Base-by-base conservation (phyloP, 352 stramenopile genomes). In the Aphanomyces invadans region DNA sequence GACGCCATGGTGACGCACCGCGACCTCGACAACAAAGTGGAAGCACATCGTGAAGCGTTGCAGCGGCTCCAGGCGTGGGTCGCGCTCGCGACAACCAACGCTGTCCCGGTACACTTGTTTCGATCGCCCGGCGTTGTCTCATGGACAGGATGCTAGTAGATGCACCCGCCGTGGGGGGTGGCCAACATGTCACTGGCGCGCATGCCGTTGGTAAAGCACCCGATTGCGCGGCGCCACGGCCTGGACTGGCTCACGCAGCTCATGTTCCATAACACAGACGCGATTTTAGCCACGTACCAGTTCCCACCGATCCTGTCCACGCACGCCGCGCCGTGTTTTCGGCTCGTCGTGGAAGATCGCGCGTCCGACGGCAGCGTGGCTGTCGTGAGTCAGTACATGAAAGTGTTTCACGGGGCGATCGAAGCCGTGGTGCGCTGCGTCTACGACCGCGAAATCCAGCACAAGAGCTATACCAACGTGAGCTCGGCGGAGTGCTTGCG, bases 201-300 rank as follows among this genome's bases (percentile, higher is more conserved):
- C 36, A 42, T 42, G 36, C 7, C 36, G 15, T 15, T 42, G 7
- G 36, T 42, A 7, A 15, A 7, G 7, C 36, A 42, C 15, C 36
- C 36, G 7, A 15, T 15, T 7, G 36, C 36, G 36, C 36, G 36
- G 36, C 36, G 36, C 7, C 36, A 52, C 12, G 44, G 44, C 44
- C 23, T 52, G 12, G 44, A 52, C 44, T 52, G 44, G 44, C 44
- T 52, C 21, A 52, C 44, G 12, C 44, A 52, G 21, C 12, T 52
- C 44, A 9, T 52, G 44, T 52, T 26, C 44, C 44, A 52, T 19
- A 52, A 52, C 44, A 52, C 44, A 52, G 44, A 52, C 19, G 44
- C 44, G 9, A 25, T 52, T 9, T 52, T 52, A 9, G 12, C 10
- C 12, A 52, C 10, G 44, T 52, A 52, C 19, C 12, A n/a, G 44